phyloP scores from a whole-genome alignment of 441 rosid species.

The Capsella rubella region DNA sequence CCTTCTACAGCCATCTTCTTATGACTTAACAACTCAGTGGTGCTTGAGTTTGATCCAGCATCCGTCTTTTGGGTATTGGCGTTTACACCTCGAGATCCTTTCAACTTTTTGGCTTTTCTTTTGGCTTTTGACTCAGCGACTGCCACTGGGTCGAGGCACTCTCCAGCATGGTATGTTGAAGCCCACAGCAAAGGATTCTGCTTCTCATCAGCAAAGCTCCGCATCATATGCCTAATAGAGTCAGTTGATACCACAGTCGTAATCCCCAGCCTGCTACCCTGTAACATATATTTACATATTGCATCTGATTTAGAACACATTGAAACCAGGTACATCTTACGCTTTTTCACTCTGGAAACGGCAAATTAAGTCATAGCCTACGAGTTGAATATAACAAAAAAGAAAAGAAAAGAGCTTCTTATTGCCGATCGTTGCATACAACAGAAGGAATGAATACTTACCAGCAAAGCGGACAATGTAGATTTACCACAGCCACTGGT shows the following conservation, averaged over 20 bases:
- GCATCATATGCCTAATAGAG: conserved; percentile 97
- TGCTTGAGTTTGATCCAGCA: conserved; percentile 45
- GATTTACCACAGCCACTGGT: conserved; percentile 99
- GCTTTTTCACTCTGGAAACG: not conserved
- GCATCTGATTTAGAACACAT: not conserved
- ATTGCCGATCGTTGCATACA: conserved; percentile 44
- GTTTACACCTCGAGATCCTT: conserved; percentile 55
- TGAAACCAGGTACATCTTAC: conserved; percentile 14
- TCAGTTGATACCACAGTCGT: conserved; percentile 95
- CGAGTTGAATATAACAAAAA: conserved; percentile 1
- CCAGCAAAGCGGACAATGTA: conserved; percentile 98
- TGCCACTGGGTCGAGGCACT: conserved; percentile 83
- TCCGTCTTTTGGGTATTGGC: conserved; percentile 47
- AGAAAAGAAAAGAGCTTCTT: conserved; percentile 36
- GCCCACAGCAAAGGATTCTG: conserved; percentile 98
- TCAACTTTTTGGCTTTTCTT: conserved; percentile 71
- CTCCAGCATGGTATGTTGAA: conserved; percentile 98
- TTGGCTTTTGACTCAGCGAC: conserved; percentile 93
- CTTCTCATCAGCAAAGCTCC: conserved; percentile 94
- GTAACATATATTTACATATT: conserved; percentile 36
- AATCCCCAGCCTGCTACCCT: conserved; percentile 95
- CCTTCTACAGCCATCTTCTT: conserved; percentile 98
- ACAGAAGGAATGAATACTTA: conserved; percentile 45
- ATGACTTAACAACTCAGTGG: conserved; percentile 63
- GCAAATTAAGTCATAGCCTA: not conserved